Conservation (phyloP, 2,329 filamentous ascomycete species). For the Laburnicola sp. region DNA sequence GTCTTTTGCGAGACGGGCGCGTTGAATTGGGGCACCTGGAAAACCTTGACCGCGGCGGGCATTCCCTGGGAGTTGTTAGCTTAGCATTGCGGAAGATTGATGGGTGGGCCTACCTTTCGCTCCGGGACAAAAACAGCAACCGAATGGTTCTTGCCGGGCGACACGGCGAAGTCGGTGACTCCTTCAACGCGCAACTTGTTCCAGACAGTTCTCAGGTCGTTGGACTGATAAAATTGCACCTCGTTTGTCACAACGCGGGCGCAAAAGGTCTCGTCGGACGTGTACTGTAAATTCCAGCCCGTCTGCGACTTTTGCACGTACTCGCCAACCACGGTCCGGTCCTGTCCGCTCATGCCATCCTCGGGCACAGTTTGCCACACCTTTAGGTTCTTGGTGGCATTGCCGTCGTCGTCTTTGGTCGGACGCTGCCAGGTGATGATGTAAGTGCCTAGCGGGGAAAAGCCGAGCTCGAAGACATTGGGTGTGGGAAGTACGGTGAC, state of each 20-base stretch:
- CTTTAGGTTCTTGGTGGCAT: slow-evolving; percentile 95
- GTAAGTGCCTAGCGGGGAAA: slow-evolving; percentile 89
- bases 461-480: slow-evolving; percentile 91
- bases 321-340: slow-evolving; percentile 73
- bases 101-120: slow-evolving; percentile 71
- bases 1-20: slow-evolving; percentile 91
- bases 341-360: slow-evolving; percentile 61
- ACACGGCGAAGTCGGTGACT: slow-evolving; percentile 83
- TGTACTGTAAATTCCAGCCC: slow-evolving; percentile 98
- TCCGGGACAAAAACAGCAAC: slow-evolving; percentile 95
- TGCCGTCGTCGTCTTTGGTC: slow-evolving; percentile 87
- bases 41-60: slow-evolving; percentile 92
- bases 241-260: slow-evolving; percentile 94
- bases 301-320: slow-evolving; percentile 97
- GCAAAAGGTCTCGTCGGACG: slow-evolving; percentile 88
- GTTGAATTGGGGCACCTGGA: slow-evolving; percentile 85
- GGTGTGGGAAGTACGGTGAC: slow-evolving; percentile 74
- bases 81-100: neutral
- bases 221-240: slow-evolving; percentile 93
- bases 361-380: slow-evolving; percentile 87
- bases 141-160: slow-evolving; percentile 85
- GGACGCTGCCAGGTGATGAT: slow-evolving; percentile 96
- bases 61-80: slow-evolving; percentile 65
- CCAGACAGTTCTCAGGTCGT: slow-evolving; percentile 84
- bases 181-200: slow-evolving; percentile 94